Percentiles rank a stretch among this genome's conserved stretches.
phyloP scores from a whole-genome alignment of 2,329 filamentous ascomycete genomes.

The Xylaria sp. region DNA sequence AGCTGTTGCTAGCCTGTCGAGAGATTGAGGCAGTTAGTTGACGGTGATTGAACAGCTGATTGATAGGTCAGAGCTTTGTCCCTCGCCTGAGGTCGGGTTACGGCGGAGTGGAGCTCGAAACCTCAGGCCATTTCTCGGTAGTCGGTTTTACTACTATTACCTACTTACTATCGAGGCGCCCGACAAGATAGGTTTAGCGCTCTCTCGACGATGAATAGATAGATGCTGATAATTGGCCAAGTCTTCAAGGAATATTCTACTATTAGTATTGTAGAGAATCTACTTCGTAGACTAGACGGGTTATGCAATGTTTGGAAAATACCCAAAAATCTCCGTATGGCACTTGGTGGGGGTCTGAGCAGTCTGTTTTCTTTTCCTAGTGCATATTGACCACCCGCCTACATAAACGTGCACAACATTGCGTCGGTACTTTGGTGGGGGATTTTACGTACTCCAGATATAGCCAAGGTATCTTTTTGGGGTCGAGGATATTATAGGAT shows the following conservation, averaged over 20 bases:
- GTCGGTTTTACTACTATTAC: not conserved
- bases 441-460: not conserved
- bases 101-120: conserved; percentile 32
- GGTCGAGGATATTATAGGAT: not conserved
- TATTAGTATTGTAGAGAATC: not conserved
- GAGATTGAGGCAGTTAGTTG: conserved; percentile 28
- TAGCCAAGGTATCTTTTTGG: not conserved
- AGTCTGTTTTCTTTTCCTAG: not conserved
- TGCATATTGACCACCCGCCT: not conserved
- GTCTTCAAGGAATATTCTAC: not conserved
- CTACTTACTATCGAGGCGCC: not conserved
- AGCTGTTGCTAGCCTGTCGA: conserved; percentile 20
- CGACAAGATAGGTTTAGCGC: not conserved
- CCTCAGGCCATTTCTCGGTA: conserved; percentile 34
- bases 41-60: conserved; percentile 26
- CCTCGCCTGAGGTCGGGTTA: conserved; percentile 26
- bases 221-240: not conserved
- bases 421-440: not conserved
- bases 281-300: not conserved
- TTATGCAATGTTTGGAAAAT: not conserved
- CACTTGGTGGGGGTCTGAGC: not conserved
- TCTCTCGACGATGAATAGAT: too few relatives aligned
- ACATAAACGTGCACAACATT: not conserved
- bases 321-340: not conserved
- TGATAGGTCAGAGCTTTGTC: conserved; percentile 23